Percentiles rank a stretch among this genome's conserved stretches.
Evolutionary conservation across 495 filamentous ascomycete genomes (phyloP).

Genomic region (Letharia columbiana): DNA sequence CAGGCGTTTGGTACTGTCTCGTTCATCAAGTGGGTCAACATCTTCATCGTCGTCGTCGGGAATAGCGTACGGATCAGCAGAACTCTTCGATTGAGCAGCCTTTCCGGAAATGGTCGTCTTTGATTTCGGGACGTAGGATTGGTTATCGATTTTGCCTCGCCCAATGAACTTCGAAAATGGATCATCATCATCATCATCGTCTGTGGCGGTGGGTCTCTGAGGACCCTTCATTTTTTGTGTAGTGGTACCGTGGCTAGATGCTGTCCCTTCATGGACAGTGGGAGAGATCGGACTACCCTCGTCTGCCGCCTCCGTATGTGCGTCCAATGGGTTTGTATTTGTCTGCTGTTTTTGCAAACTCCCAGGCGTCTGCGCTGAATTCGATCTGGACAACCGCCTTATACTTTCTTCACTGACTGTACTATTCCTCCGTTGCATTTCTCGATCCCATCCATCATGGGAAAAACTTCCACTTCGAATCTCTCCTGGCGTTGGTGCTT

Average conservation of each 20-base stretch:
- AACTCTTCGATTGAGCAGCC: neutral
- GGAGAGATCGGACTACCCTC: conserved; percentile 8
- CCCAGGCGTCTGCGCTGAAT: conserved; percentile 22
- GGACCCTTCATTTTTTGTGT: neutral
- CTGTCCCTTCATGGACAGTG: neutral
- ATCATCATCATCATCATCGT: conserved; percentile 22
- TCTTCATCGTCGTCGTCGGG: conserved; percentile 19
- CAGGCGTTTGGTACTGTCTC: conserved; percentile 10
- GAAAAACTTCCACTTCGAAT: conserved; percentile 37
- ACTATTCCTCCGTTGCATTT: conserved; percentile 27
- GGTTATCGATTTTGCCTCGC: conserved; percentile 26
- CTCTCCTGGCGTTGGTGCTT: conserved; percentile 36
- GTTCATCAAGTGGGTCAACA: conserved; percentile 16
- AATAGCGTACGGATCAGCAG: conserved; percentile 15
- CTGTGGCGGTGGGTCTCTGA: conserved; percentile 4
- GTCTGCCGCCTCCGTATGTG: conserved; percentile 22
- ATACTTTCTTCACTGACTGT: conserved; percentile 26
- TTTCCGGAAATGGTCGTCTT: conserved; percentile 9
- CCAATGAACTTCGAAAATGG: conserved; percentile 23
- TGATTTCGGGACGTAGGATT: conserved; percentile 18
- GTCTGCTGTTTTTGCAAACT: conserved; percentile 17
- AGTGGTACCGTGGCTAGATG: neutral
- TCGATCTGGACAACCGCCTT: conserved; percentile 21
- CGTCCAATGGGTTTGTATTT: conserved; percentile 17
- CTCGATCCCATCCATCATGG: conserved; percentile 34